Conservation (phyloP, 208 protist species). For the Crithidia thermophila region DNA sequence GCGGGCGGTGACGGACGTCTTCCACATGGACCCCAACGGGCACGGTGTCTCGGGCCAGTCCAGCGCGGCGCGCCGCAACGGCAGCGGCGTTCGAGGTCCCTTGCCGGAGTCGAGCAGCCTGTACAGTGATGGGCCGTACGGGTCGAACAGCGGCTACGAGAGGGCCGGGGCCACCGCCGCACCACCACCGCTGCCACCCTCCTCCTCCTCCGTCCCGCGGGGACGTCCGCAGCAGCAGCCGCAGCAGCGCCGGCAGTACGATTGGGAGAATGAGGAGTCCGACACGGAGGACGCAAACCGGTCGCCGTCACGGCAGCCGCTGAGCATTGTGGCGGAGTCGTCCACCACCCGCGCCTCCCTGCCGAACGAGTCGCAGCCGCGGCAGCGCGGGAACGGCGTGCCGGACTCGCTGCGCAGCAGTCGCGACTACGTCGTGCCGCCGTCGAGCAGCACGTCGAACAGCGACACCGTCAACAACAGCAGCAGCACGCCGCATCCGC, state of each 20-base stretch:
- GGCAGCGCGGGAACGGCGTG: neutral
- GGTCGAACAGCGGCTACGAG: neutral
- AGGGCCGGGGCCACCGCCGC: neutral
- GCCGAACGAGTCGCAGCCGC: neutral
- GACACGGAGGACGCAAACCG: slow-evolving; percentile 8
- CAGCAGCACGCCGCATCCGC: neutral
- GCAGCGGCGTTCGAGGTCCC: neutral
- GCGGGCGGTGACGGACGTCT: neutral
- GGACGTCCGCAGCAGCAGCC: neutral
- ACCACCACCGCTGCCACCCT: neutral
- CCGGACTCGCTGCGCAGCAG: slow-evolving; percentile 12
- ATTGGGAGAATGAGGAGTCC: slow-evolving; percentile 8
- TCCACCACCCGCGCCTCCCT: neutral
- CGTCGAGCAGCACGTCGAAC: neutral
- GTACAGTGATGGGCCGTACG: too few species aligned
- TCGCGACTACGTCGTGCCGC: slow-evolving; percentile 16
- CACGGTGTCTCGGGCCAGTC: neutral
- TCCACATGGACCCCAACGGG: neutral
- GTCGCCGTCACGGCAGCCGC: slow-evolving; percentile 6
- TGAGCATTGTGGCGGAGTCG: slow-evolving; percentile 24
- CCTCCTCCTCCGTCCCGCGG: neutral
- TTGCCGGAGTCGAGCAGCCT: too few species aligned
- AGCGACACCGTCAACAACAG: neutral
- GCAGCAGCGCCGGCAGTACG: neutral
- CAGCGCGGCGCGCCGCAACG: neutral